Conservation (phyloP, 768 basidiomycete genomes). For the Floccularia luteovirens region DNA sequence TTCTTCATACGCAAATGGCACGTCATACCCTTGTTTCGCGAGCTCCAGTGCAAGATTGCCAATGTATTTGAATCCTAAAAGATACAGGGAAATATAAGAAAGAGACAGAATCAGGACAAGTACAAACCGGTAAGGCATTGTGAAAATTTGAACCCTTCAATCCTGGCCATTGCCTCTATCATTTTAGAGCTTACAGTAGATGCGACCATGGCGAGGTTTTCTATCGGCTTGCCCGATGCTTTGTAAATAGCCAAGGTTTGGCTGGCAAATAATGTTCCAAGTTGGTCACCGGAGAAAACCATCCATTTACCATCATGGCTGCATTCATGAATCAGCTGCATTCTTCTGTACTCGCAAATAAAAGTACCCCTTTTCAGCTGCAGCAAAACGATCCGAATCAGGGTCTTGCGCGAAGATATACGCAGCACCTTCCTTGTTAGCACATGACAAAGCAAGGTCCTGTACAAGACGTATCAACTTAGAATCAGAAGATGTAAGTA, state of each 20-base stretch:
- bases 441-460: slow-evolving; percentile 67
- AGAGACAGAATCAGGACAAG: slow-evolving; percentile 1
- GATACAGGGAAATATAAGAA: slow-evolving; percentile 8
- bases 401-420: slow-evolving; percentile 89
- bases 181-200: slow-evolving; percentile 91
- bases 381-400: slow-evolving; percentile 78
- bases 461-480: slow-evolving; percentile 32
- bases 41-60: slow-evolving; percentile 75
- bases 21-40: slow-evolving; percentile 57
- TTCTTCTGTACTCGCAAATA: background rate
- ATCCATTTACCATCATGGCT: slow-evolving; percentile 54
- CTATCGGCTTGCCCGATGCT: slow-evolving; percentile 31
- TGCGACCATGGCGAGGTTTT: slow-evolving; percentile 76
- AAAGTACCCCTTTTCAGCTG: slow-evolving; percentile 57
- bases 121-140: slow-evolving; percentile 76
- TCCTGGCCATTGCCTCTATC: slow-evolving; percentile 67
- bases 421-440: slow-evolving; percentile 37
- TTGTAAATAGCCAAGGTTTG: slow-evolving; percentile 34
- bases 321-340: slow-evolving; percentile 5
- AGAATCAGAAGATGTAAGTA: background rate
- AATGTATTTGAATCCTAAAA: slow-evolving; percentile 80
- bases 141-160: slow-evolving; percentile 76
- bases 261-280: slow-evolving; percentile 49
- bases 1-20: slow-evolving; percentile 85
- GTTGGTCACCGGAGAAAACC: slow-evolving; percentile 78